Evolutionary conservation across 2,329 filamentous ascomycete species (phyloP), one percentile per base, ranked within the genome.

Genomic region (Aaosphaeria arxii): DNA sequence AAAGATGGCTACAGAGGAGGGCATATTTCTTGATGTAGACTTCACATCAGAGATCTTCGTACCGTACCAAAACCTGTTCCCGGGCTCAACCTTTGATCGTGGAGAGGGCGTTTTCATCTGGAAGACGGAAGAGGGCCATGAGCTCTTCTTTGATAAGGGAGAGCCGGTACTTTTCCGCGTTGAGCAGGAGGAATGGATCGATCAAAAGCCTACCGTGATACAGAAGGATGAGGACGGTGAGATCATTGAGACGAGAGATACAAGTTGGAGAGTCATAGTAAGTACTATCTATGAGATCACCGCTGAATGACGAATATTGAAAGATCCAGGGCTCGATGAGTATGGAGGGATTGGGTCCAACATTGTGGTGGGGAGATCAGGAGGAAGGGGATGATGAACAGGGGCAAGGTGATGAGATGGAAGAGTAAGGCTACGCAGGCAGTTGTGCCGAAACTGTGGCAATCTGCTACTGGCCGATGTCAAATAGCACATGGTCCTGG

Each of bases 41-140:
- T 99, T 99, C 70, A 99, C 96, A 59, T 88, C 92, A 59, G 91
- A 97, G 54, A 90, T 99, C 31, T 86, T 89, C 50, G 84, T 97
- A 4, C 53, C 89, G 82, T 57, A 58, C 32, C 56, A 65, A 29
- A 64, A 67, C 40, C 55, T 71, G 1, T 63, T 61, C 24, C 61
- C 69, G 29, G 62, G 63, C 33, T 58, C 85, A 29, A 80, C 83
- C 65, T 96, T 89, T 62, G 84, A 89, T 53, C 82, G 85, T 54
- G 80, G 81, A 48, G 88, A 95, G 58, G 83, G 88, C 58, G 80
- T 89, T 3, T 97, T 89, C 86, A 82, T 92, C 36, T 97, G 90
- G 89, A 82, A 86, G 30, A 82, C 85, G 7, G 88, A 81, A 29
- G 77, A 88, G 11, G 80, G 90, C 7, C 79, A 85, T 11, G 80